Base-by-base conservation (phyloP, 2,329 filamentous ascomycete species). In the Colletotrichum brevisporum region DNA sequence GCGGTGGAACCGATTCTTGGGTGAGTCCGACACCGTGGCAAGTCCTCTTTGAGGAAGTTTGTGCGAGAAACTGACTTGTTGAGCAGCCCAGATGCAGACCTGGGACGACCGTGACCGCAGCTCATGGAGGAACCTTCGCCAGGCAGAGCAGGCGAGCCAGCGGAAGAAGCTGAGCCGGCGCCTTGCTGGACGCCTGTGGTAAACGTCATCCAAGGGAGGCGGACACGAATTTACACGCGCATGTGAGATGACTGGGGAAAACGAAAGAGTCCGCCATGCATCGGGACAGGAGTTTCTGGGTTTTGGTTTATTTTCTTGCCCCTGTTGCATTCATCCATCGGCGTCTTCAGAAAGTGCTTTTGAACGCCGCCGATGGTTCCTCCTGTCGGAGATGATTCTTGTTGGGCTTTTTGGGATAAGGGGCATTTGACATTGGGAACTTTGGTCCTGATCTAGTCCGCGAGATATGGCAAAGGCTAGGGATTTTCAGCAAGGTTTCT, bases 1-100 rank as follows among this genome's bases (percentile, higher is more conserved):
- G 68, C 82, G 87, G 55, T 90, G 88, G 88, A 89, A 90, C 76
- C 88, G 84, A 82, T 85, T 90, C 70, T 77, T 90, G 16, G 82
- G 88, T 89, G 76, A 79, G 86, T 82, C 72, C 2, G 31, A 10
- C 31, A 36, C 6, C 31, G 31, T 36, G 31, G 31, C 31, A 36
- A 36, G 31, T 1, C 9, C 31, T 9, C 31, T 8, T 3, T 10
- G 10, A 10, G 31, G 31, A 36, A 9, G 10, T 36, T 36, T 6
- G 31, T 36, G 31, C 31, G 31, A 36, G 8, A 10, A 36, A 3
- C 31, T 36, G 10, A 36, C 31, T 36, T 36, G 6, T 36, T 36
- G 67, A n/a, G 2, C 52, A 89, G 86, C 80, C 26, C 85, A 87
- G 70, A 86, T 86, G 80, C 83, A 78, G 68, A 82, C 83, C 68